phyloP scores from a whole-genome alignment of 805 yeast genomes.

The Candida sonorensis region DNA sequence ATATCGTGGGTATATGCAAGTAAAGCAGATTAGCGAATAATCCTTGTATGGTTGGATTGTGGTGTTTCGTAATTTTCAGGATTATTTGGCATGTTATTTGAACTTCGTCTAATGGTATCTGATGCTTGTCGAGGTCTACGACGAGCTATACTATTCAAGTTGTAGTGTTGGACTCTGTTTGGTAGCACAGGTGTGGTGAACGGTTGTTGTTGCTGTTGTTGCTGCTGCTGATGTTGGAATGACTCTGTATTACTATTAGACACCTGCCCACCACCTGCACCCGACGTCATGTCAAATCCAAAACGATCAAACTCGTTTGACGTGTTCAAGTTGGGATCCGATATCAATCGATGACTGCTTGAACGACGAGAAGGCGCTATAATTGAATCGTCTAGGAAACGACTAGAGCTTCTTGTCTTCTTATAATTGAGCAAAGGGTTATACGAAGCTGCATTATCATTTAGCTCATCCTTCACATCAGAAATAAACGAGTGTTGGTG shows the following conservation, averaged over 20 bases:
- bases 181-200: constrained; percentile 16
- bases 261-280: no score
- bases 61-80: constrained; percentile 11
- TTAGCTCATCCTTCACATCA: no score
- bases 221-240: constrained; percentile 1
- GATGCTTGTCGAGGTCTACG: constrained; percentile 7
- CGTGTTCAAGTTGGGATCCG: constrained; percentile 3
- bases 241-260: no score
- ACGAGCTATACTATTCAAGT: constrained; percentile 5
- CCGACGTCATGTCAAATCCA: no score
- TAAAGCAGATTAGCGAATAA: constrained; percentile 15
- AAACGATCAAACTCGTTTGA: neutral
- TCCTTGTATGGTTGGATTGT: constrained; percentile 14
- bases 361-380: constrained; percentile 1
- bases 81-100: no score
- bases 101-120: no score
- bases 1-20: no score
- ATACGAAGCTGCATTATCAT: no score
- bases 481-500: no score
- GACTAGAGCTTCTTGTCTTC: no score
- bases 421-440: no score
- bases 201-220: constrained; percentile 1
- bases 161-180: constrained; percentile 12
- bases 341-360: constrained; percentile 1
- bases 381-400: no score